Conservation (phyloP, 768 basidiomycete genomes). For the Naganishia randhawae region DNA sequence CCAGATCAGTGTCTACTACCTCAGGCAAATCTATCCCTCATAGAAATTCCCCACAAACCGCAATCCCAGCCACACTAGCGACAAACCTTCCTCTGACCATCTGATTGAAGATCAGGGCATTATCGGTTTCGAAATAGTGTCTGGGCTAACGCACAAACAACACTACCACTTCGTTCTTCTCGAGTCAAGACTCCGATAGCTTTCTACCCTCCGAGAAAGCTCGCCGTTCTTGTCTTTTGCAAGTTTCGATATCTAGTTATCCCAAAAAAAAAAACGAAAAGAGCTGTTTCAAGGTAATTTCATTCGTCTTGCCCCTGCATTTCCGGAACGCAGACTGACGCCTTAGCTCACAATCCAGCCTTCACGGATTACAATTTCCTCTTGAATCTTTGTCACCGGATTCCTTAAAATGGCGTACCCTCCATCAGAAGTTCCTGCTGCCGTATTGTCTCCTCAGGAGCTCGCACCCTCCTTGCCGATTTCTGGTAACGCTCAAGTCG, state of each 20-base stretch:
- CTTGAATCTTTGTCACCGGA: not conserved
- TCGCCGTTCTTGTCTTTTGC: not conserved
- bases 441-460: conserved; percentile 30
- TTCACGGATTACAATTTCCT: not conserved
- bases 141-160: conserved; percentile 17
- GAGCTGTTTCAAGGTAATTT: not conserved
- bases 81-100: conserved; percentile 20
- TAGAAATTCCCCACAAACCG: conserved; percentile 3
- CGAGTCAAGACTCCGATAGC: not conserved
- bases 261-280: too few species aligned
- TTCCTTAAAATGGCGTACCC: conserved; percentile 32
- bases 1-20: not conserved
- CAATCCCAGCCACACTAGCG: conserved; percentile 10
- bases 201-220: conserved; percentile 24
- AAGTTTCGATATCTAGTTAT: not conserved
- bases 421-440: conserved; percentile 39
- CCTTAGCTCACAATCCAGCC: not conserved
- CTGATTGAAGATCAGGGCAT: conserved; percentile 4
- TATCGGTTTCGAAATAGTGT: conserved; percentile 4
- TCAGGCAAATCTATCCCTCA: not conserved
- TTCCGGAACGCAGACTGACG: not conserved
- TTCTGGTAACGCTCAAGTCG: conserved; percentile 8
- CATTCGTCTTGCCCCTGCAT: not conserved
- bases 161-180: not conserved
- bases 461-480: conserved; percentile 28